These are phyloP conservation scores for Pyrenochaeta sp. DNA, from an alignment of 2,329 filamentous ascomycete genomes.

Conservation along the genomic window DNA sequence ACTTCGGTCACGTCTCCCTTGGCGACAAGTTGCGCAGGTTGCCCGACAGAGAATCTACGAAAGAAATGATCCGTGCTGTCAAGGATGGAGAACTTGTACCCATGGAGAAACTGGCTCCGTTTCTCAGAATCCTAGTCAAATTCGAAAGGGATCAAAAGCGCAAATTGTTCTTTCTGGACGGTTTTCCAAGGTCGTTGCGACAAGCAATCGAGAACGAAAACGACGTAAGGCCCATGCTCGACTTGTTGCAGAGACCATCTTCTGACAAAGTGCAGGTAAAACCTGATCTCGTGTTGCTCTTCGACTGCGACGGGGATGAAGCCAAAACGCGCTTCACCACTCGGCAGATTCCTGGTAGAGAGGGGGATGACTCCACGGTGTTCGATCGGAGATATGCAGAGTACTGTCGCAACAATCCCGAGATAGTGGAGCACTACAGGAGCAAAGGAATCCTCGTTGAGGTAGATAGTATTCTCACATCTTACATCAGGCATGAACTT, in stretches of 20 bases:
- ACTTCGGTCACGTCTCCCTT: constrained; percentile 35
- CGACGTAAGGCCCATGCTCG: constrained; percentile 2
- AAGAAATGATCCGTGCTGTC: neutral
- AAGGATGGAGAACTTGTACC: constrained; percentile 4
- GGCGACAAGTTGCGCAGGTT: constrained; percentile 32
- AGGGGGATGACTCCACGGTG: constrained; percentile 2
- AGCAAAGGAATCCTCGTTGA: constrained; percentile 2
- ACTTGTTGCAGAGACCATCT: no score
- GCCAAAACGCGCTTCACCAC: constrained; percentile 8
- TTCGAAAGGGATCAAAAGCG: neutral
- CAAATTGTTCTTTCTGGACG: constrained; percentile 5
- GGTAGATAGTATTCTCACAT: no score
- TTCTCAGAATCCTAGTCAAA: neutral
- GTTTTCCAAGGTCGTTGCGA: constrained; percentile 6
- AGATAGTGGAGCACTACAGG: constrained; percentile 2
- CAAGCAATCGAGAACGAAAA: constrained; percentile 8
- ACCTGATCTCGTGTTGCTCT: constrained; percentile 8
- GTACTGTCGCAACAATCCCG: constrained; percentile 1
- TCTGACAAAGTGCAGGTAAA: neutral
- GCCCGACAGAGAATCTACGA: constrained; percentile 2
- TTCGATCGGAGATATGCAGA: constrained; percentile 5
- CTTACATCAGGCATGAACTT: neutral
- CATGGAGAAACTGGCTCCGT: neutral
- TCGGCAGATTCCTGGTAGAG: constrained; percentile 9
- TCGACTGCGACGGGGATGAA: constrained; percentile 5